These are phyloP conservation scores for Leccinellum rugosiceps DNA, from an alignment of 768 basidiomycete species.

Conservation along the genomic window DNA sequence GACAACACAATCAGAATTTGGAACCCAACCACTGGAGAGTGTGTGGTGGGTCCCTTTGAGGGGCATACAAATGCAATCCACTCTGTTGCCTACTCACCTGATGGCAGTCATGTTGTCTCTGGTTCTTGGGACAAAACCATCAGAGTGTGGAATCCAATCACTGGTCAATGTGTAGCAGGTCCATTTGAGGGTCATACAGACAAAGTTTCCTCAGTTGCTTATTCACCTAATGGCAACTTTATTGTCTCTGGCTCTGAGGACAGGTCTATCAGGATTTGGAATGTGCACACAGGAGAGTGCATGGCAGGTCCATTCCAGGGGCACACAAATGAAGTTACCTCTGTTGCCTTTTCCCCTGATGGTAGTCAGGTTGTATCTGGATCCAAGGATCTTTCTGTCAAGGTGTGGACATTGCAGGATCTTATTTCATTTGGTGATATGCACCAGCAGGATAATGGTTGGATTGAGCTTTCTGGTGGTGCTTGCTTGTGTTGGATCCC, in stretches of 20 bases:
- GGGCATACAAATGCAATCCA: slow-evolving; percentile 17
- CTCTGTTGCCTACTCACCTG: slow-evolving; percentile 23
- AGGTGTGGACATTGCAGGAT: slow-evolving; percentile 4
- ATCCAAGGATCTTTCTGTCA: slow-evolving; percentile 13
- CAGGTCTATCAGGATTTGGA: slow-evolving; percentile 16
- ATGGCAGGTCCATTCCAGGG: slow-evolving; percentile 14
- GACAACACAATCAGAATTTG: slow-evolving; percentile 25
- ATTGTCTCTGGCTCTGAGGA: slow-evolving; percentile 20
- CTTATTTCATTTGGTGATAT: slow-evolving; percentile 1
- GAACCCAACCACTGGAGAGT: slow-evolving; percentile 12
- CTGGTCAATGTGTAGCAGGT: slow-evolving; percentile 18
- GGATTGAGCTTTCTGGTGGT: slow-evolving; percentile 13
- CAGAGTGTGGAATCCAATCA: slow-evolving; percentile 17
- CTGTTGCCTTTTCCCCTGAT: slow-evolving; percentile 17
- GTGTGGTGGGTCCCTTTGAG: slow-evolving; percentile 16
- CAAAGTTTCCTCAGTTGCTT: slow-evolving; percentile 7
- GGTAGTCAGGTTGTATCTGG: slow-evolving; percentile 16
- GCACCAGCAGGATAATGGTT: slow-evolving; percentile 11
- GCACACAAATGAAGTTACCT: slow-evolving; percentile 1
- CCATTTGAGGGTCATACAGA: slow-evolving; percentile 21
- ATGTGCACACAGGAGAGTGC: slow-evolving; percentile 14
- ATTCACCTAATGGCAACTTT: slow-evolving; percentile 16
- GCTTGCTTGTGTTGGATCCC: slow-evolving; percentile 18
- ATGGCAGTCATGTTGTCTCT: slow-evolving; percentile 21
- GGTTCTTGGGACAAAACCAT: slow-evolving; percentile 25